Evolutionary conservation across 208 protist genomes (phyloP).

Genomic region (Crithidia acanthocephali): DNA sequence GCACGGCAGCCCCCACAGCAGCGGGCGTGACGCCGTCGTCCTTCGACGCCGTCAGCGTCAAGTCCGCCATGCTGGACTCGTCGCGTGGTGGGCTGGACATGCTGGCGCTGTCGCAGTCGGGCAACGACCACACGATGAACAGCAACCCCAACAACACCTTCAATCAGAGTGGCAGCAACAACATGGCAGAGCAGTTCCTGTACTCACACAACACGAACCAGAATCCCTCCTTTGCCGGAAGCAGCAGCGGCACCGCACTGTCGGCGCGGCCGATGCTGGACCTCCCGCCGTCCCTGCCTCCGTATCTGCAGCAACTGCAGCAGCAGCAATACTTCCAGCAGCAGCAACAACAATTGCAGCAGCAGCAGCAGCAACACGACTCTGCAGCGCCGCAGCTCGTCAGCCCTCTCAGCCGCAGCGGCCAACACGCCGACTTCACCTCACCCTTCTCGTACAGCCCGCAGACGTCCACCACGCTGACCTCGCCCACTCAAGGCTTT

Average conservation of each 20-base stretch:
- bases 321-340: slow-evolving; percentile 1
- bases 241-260: neutral
- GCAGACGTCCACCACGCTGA: slow-evolving; percentile 1
- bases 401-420: slow-evolving; percentile 6
- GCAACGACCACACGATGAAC: neutral
- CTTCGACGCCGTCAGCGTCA: neutral
- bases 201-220: neutral
- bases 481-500: neutral
- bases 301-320: neutral
- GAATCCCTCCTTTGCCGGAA: neutral
- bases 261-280: neutral
- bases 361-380: neutral
- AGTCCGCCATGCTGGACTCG: neutral
- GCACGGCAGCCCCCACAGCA: neutral
- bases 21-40: neutral
- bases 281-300: neutral
- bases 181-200: neutral
- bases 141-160: neutral
- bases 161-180: neutral
- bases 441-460: slow-evolving; percentile 5
- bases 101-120: neutral
- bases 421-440: neutral
- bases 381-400: neutral
- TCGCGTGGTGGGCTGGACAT: neutral
- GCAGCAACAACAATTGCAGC: no score